These are phyloP conservation scores for Secale cereale DNA, from an alignment of 176 grass and related monocot genomes.

Conservation along the genomic window DNA sequence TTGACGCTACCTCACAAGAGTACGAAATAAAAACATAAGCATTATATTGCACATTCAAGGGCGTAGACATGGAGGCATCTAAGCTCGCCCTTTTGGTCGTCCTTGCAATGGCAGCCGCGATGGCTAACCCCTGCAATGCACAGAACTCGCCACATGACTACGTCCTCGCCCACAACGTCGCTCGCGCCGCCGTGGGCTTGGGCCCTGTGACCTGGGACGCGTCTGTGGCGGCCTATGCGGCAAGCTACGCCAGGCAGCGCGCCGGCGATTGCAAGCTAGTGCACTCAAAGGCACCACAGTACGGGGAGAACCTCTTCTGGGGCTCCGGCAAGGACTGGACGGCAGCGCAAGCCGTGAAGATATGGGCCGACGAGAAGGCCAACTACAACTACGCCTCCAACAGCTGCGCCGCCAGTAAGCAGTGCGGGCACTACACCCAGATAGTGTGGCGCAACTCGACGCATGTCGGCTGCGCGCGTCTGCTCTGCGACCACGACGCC, in stretches of 20 bases:
- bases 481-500: not conserved
- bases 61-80: not conserved
- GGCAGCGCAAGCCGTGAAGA: not conserved
- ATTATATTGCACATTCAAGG: not conserved
- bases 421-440: not conserved
- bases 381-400: not conserved
- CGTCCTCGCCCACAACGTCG: not conserved
- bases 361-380: not conserved
- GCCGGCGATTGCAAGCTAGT: not conserved
- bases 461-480: not conserved
- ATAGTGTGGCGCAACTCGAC: slow-evolving; percentile 7
- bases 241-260: not conserved
- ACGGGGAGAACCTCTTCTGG: not conserved
- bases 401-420: not conserved
- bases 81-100: not conserved
- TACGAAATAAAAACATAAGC: not conserved
- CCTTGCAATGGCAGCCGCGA: not conserved
- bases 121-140: not conserved
- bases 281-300: not conserved
- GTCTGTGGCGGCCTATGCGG: not conserved
- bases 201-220: not conserved
- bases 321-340: slow-evolving; percentile 2
- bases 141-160: slow-evolving; percentile 5
- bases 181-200: not conserved
- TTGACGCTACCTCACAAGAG: not conserved